phyloP scores from a whole-genome alignment of 2,329 filamentous ascomycete genomes.

The Fusarium sp. region DNA sequence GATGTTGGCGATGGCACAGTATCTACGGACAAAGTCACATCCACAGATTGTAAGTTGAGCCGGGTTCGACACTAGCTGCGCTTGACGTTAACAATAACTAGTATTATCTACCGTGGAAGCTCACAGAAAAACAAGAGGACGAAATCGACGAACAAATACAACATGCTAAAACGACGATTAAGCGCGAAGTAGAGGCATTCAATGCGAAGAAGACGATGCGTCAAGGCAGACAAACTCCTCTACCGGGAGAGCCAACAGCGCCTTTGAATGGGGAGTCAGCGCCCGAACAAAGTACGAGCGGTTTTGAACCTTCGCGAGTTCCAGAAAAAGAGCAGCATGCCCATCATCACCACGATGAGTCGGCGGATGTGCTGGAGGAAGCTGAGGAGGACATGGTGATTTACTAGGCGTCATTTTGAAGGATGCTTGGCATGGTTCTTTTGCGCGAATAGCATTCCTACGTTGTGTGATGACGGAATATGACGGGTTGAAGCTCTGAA shows the following conservation, averaged over 20 bases:
- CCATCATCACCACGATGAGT: constrained; percentile 67
- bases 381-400: constrained; percentile 92
- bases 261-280: constrained; percentile 19
- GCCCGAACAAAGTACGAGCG: constrained; percentile 15
- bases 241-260: constrained; percentile 23
- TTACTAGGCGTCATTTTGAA: constrained; percentile 67
- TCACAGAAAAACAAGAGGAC: constrained; percentile 74
- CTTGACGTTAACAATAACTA: constrained; percentile 51
- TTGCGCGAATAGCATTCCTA: not conserved
- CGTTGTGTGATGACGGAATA: not conserved
- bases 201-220: constrained; percentile 56
- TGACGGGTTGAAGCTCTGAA: not conserved
- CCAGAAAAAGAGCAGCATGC: constrained; percentile 28
- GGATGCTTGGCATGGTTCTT: not conserved
- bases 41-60: constrained; percentile 75
- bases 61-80: not conserved
- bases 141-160: constrained; percentile 76
- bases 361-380: constrained; percentile 81
- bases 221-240: constrained; percentile 5
- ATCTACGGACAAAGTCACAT: constrained; percentile 75
- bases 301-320: constrained; percentile 13
- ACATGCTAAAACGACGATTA: constrained; percentile 71
- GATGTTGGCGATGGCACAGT: constrained; percentile 76
- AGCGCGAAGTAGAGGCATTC: constrained; percentile 73
- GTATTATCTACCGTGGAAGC: constrained; percentile 89